Percentiles rank a stretch among this genome's conserved stretches.
Evolutionary conservation across 2,329 filamentous ascomycete species (phyloP).

Genomic region (Stenocarpella maydis): DNA sequence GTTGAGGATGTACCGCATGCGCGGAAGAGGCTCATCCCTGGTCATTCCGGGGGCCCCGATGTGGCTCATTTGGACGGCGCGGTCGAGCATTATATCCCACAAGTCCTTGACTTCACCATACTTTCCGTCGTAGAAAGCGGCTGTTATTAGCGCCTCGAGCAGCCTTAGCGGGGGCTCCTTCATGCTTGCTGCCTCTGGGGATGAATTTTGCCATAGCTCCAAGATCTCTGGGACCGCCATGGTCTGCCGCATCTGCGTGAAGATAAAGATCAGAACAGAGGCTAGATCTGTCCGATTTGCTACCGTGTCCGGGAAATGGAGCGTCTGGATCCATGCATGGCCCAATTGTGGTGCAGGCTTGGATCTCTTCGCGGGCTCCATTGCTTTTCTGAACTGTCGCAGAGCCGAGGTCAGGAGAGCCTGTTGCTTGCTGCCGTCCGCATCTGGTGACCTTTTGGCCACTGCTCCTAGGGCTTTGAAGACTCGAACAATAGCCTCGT

Average conservation of each 20-base stretch:
- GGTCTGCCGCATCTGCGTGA: constrained; percentile 50
- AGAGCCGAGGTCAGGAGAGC: constrained; percentile 46
- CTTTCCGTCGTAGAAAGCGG: constrained; percentile 65
- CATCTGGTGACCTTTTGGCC: constrained; percentile 1
- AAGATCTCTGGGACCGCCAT: constrained; percentile 53
- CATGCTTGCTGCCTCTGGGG: constrained; percentile 32
- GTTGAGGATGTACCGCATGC: constrained; percentile 62
- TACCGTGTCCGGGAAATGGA: constrained; percentile 35
- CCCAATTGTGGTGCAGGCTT: neutral
- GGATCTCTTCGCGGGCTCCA: constrained; percentile 33
- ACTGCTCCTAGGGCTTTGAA: constrained; percentile 49
- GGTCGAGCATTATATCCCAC: constrained; percentile 70
- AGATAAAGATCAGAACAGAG: constrained; percentile 51
- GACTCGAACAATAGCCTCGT: constrained; percentile 53
- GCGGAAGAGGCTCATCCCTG: constrained; percentile 50
- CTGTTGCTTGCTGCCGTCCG: constrained; percentile 29
- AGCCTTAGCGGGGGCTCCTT: constrained; percentile 60
- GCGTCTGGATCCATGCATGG: constrained; percentile 39
- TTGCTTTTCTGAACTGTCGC: constrained; percentile 46
- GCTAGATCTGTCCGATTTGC: constrained; percentile 49
- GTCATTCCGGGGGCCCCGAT: constrained; percentile 43
- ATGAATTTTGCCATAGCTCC: constrained; percentile 62
- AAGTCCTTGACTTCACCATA: constrained; percentile 68
- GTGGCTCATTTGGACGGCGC: constrained; percentile 55
- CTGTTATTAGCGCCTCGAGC: constrained; percentile 72